phyloP scores from a whole-genome alignment of 257 asterid genomes.

The Nicotiana tabacum region DNA sequence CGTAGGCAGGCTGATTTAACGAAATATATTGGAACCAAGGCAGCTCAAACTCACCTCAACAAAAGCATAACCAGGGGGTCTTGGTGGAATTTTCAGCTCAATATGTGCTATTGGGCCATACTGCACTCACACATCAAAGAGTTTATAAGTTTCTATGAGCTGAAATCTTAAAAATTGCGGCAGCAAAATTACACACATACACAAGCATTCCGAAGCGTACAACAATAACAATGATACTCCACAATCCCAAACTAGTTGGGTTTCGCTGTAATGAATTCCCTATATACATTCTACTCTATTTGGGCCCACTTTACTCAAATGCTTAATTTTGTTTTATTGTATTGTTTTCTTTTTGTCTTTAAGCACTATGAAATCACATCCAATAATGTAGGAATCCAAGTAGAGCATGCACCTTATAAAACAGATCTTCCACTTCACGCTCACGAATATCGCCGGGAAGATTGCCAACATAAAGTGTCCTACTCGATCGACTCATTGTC shows the following conservation, averaged over 20 bases:
- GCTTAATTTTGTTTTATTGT: neutral
- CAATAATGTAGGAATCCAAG: neutral
- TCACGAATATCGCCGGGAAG: constrained; percentile 98
- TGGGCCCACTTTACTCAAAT: neutral
- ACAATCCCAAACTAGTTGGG: neutral
- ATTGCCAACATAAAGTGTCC: constrained; percentile 95
- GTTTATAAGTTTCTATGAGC: neutral
- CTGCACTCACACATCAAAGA: constrained; percentile 38
- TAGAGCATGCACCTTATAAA: constrained; percentile 59
- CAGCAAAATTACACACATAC: neutral
- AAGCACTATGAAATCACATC: neutral
- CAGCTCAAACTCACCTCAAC: constrained; percentile 61
- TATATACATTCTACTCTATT: neutral
- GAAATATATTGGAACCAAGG: neutral
- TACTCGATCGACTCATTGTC: constrained; percentile 93
- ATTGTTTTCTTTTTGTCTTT: neutral
- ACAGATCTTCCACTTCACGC: constrained; percentile 93
- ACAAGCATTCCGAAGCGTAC: neutral
- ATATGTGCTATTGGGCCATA: constrained; percentile 86
- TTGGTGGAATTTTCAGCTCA: constrained; percentile 91
- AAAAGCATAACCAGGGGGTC: constrained; percentile 99
- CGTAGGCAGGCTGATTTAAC: neutral
- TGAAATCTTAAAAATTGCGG: neutral
- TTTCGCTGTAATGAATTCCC: neutral
- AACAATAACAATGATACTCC: neutral